Conservation (phyloP, 352 stramenopile species). For the Pythium pyrilobum region DNA sequence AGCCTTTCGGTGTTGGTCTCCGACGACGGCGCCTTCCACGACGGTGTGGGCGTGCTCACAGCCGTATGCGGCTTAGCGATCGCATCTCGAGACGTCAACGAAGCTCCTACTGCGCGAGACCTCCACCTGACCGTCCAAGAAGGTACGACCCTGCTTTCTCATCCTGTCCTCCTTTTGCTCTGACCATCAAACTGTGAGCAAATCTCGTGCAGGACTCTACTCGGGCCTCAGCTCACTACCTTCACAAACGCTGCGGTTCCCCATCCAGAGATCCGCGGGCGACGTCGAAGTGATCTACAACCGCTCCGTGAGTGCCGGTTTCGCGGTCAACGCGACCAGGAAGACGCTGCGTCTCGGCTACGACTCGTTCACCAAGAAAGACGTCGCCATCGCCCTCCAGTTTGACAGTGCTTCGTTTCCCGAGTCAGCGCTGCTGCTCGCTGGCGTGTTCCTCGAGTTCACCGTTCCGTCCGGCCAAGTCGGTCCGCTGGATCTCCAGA, state of each 20-base stretch:
- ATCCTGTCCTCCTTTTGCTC: not conserved
- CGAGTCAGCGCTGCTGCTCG: constrained; percentile 21
- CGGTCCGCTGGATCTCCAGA: constrained; percentile 35
- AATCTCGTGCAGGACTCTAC: not conserved
- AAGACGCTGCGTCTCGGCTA: constrained; percentile 26
- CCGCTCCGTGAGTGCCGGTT: not conserved
- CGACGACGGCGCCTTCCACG: constrained; percentile 24
- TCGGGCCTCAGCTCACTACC: constrained; percentile 3
- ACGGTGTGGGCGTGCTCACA: constrained; percentile 9
- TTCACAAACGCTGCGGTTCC: constrained; percentile 10
- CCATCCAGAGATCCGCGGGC: constrained; percentile 2
- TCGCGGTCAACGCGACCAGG: constrained; percentile 9
- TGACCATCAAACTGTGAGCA: not conserved
- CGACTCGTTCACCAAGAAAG: constrained; percentile 21
- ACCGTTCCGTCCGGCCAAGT: constrained; percentile 32
- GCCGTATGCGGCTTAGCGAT: constrained; percentile 17
- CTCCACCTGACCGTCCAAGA: constrained; percentile 10
- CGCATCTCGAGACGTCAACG: constrained; percentile 17
- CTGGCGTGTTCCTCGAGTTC: constrained; percentile 26
- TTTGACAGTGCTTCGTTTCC: constrained; percentile 24
- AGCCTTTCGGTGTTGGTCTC: constrained; percentile 17
- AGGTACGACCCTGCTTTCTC: constrained; percentile 3
- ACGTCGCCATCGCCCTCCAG: constrained; percentile 18
- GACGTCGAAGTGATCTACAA: constrained; percentile 24
- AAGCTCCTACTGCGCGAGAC: constrained; percentile 16